phyloP scores from a whole-genome alignment of 495 filamentous ascomycete species.

The Endocarpon pusillum region DNA sequence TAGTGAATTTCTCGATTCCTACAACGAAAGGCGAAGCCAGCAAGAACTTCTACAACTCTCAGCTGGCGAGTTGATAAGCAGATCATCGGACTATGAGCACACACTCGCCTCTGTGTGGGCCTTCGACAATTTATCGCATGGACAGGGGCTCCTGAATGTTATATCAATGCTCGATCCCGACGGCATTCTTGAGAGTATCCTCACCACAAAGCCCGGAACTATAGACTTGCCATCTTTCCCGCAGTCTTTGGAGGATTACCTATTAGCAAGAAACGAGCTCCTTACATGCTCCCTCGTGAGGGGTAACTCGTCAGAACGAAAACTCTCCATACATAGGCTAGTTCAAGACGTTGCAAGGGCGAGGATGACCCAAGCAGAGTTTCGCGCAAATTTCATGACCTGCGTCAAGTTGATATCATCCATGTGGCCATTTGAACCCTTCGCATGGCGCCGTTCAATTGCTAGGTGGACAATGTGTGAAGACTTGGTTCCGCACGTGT shows the following conservation, averaged over 20 bases:
- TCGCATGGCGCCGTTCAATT: conserved; percentile 1
- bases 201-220: neutral
- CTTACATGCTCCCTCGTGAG: conserved; percentile 6
- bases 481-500: conserved; percentile 4
- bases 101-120: conserved; percentile 22
- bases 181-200: conserved; percentile 7
- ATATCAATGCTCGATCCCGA: conserved; percentile 12
- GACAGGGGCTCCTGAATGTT: conserved; percentile 6
- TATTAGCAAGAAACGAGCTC: conserved; percentile 5
- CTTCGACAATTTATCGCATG: conserved; percentile 12
- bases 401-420: conserved; percentile 1
- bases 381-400: conserved; percentile 2
- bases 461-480: conserved; percentile 1
- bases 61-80: conserved; percentile 5
- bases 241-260: conserved; percentile 1
- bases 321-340: conserved; percentile 11
- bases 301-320: conserved; percentile 2
- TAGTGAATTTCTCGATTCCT: conserved; percentile 14
- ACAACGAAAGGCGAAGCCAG: conserved; percentile 11
- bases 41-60: conserved; percentile 9
- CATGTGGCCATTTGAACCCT: conserved; percentile 1
- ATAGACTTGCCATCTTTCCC: conserved; percentile 8
- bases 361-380: conserved; percentile 7
- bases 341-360: conserved; percentile 10
- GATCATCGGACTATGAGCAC: conserved; percentile 12